Base-by-base conservation (phyloP, 495 filamentous ascomycete genomes). In the Penicillium robsamsonii region DNA sequence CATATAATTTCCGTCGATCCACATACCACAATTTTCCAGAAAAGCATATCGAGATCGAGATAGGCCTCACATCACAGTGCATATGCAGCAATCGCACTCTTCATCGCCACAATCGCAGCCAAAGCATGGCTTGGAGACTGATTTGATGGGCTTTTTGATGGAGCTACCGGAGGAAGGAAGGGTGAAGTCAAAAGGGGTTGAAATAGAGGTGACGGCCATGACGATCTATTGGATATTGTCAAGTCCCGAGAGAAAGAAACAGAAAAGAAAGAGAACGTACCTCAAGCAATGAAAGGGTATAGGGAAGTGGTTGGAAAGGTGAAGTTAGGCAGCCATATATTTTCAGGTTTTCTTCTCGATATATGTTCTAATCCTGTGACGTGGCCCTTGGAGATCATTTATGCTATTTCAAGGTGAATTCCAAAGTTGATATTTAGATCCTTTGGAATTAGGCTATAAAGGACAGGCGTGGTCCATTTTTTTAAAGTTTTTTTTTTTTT, bases 61-160 rank as follows among this genome's bases (percentile, higher is more conserved):
- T 12, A 33, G 27, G 10, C 25, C 31, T 72, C 61, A 76, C 75
- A 77, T 77, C 54, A 77, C 69, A 24, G 70, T 72, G 51, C 75
- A 77, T 48, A 77, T 74, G 48, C 75, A 77, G 50, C 68, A 75
- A 50, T 77, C 75, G 40, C 75, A 77, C 47, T 72, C 75, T 30
- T 73, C 72, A 53, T 72, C 73, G 3, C 75, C 73, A 35, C 75
- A 77, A 46, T 75, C 75, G 40, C 75, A 77, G 5, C 73, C 75
- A 49, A 77, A 77, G 43, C 75, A 77, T 2, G 73, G 75, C 55
- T 77, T 77, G 18, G 71, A 67, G 8, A 77, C 70, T 1, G 62
- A 53, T 59, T 77, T 76, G 61, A 77, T 75, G 9, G 73, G 73
- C 35, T 72, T 72, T 43, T 62, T 72, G 53, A 77, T 65, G 2